phyloP scores from a whole-genome alignment of 1,139 yeast species.

The Blastobotrys aristatus region DNA sequence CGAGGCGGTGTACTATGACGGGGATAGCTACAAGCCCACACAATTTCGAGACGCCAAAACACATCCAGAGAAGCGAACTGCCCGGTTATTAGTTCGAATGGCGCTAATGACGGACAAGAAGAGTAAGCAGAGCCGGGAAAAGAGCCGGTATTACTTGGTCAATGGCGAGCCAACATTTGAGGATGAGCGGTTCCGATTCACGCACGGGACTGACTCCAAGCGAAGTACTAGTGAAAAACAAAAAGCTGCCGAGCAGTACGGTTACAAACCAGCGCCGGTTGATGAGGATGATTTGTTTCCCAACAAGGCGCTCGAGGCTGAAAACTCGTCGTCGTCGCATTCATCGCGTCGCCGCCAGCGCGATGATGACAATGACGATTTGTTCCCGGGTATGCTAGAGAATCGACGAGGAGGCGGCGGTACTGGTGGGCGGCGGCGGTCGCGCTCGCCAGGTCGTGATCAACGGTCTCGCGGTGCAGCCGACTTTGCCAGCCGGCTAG shows the following conservation, averaged over 20 bases:
- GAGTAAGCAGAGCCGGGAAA: constrained; percentile 52
- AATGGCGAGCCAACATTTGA: constrained; percentile 70
- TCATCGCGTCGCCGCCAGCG: not conserved
- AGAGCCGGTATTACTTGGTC: constrained; percentile 61
- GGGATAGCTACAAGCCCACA: constrained; percentile 22
- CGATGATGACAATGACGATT: constrained; percentile 15
- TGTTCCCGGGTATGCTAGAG: constrained; percentile 18
- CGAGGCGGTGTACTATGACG: constrained; percentile 27
- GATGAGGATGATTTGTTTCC: constrained; percentile 10
- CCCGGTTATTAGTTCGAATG: constrained; percentile 42
- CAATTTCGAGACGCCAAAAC: constrained; percentile 34
- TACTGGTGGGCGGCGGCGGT: not conserved
- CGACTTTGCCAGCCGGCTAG: constrained; percentile 5
- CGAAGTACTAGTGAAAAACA: constrained; percentile 13
- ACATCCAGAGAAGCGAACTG: constrained; percentile 42
- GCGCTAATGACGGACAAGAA: constrained; percentile 54
- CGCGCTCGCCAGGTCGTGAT: not conserved
- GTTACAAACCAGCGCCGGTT: constrained; percentile 5
- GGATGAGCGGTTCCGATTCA: constrained; percentile 27
- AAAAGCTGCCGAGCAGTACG: constrained; percentile 8
- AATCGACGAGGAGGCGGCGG: not conserved
- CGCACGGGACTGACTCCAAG: constrained; percentile 15
- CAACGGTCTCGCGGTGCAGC: not conserved
- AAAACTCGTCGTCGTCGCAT: not conserved
- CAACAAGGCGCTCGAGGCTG: not conserved